Evolutionary conservation across 768 basidiomycete genomes (phyloP), one percentile per base, ranked within the genome.

Genomic region (Auricularia sp.): DNA sequence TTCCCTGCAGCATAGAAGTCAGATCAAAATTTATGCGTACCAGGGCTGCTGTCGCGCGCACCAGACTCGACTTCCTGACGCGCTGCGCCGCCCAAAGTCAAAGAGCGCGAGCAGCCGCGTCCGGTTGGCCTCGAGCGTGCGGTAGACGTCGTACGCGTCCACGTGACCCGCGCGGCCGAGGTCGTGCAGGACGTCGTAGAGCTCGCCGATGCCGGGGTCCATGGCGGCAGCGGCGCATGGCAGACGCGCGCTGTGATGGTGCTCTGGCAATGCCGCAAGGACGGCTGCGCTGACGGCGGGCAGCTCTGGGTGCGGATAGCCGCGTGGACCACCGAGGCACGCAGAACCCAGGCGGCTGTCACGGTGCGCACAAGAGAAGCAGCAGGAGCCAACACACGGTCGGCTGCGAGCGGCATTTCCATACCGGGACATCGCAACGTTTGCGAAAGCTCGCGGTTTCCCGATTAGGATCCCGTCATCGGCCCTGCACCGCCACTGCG

Each of bases 11-110:
- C n/a, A 35, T 42, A 8, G 13, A 42, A 14, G 39, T 8, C 24
- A 0, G 36, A 29, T 44, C 3, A 29, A 29, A 29, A 29, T 61
- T 35, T 62, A 24, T 3, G 29, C 29, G 29, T 29, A 29, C 29
- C 29, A 29, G 63, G 39, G 58, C 6, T 61, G 39, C 1, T 11
- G 34, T 29, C 29, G 39, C 29, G 76, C 82, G 62, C 47, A 84
- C 86, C 83, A 42, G 84, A 83, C 69, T 89, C 86, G 63, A 94
- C 78, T 69, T 90, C 88, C 68, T 79, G 83, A 72, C 86, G 85
- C 72, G 71, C 78, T 86, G 64, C 83, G 79, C 61, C 79, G 80
- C 2, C 87, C 88, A 37, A 88, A 81, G 71, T 90, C 82, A 71
- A 87, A 84, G 33, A 93, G 74, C 67, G 80, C 79, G 65, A 85